Percentiles rank a stretch among this genome's conserved stretches.
These are phyloP conservation scores for Solanum gandarillasii DNA, from an alignment of 257 asterid genomes.

Conservation along the genomic window DNA sequence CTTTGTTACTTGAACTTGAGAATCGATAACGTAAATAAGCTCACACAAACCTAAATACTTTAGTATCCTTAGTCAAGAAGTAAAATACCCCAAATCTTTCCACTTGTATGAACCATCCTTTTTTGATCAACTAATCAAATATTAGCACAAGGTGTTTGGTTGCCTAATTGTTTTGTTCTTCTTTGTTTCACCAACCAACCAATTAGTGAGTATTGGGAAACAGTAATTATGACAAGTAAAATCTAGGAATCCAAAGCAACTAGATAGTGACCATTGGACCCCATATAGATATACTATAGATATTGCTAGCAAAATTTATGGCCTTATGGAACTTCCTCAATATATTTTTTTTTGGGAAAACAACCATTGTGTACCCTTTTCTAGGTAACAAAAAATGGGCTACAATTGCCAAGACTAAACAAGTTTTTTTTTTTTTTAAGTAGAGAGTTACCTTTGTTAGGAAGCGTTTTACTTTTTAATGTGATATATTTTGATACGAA, in stretches of 20 bases:
- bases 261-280: not conserved
- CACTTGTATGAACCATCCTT: not conserved
- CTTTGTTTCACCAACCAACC: not conserved
- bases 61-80: not conserved
- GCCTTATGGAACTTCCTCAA: not conserved
- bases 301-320: not conserved
- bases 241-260: not conserved
- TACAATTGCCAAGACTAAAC: not conserved
- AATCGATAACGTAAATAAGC: not conserved
- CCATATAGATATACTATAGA: not conserved
- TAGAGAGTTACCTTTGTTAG: accelerated
- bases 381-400: not conserved
- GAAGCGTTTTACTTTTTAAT: accelerated
- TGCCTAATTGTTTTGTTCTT: not conserved
- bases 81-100: not conserved
- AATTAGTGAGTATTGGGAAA: not conserved
- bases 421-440: not conserved
- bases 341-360: not conserved
- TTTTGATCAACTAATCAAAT: not conserved
- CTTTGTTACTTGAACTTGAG: accelerated
- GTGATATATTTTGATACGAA: accelerated
- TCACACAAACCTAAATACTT: not conserved
- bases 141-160: not conserved
- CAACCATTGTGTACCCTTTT: not conserved
- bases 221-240: not conserved